Evolutionary conservation across 2,329 filamentous ascomycete genomes (phyloP), one percentile per base, ranked within the genome.

Genomic region (Cyphellophora attinorum): DNA sequence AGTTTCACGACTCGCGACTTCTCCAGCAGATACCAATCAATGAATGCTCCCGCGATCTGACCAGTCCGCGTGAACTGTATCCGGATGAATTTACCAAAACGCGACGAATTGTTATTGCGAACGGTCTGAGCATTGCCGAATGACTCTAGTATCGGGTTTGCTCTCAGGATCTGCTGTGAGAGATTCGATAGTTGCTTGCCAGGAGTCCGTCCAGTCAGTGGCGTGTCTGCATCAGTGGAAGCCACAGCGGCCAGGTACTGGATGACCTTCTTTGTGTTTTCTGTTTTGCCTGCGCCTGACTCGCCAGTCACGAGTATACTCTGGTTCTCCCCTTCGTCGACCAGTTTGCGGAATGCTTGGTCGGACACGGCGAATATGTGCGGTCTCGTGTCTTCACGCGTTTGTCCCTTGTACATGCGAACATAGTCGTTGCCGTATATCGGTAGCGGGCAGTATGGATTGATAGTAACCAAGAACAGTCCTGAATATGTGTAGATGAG

Each of bases 191-290:
- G 75, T 45, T 80, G 71, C 40, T 65, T 79, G 61, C 62, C 68
- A 62, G 67, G 79, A 64, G 58, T 72, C 55, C 71, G 70, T 3
- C 60, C 63, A 4, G 46, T 45, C 37, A 68, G 61, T 2, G 80
- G 72, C 0, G 79, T 78, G 40, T 96, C 89, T 10, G 40, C 18
- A 31, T 49, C 46, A 0, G 84, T 76, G 27, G 84, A 82, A 6
- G 91, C 91, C 29, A 98, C 91, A 2, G 91, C 86, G 11, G 91
- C 91, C 28, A 98, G 76, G 54, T 98, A 98, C 52, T 98, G 93
- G 36, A 98, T 98, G 48, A 98, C 91, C 58, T 98, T 98, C 56
- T 98, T 98, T 11, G 91, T 98, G 56, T 98, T 98, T 57, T 98
- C 91, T 0, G 91, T 98, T 64, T 98, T 98, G 49, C 91, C 91